Evolutionary conservation across 106 monocot species (phyloP), one percentile per base, ranked within the genome.

Genomic region (Allium cepa): DNA sequence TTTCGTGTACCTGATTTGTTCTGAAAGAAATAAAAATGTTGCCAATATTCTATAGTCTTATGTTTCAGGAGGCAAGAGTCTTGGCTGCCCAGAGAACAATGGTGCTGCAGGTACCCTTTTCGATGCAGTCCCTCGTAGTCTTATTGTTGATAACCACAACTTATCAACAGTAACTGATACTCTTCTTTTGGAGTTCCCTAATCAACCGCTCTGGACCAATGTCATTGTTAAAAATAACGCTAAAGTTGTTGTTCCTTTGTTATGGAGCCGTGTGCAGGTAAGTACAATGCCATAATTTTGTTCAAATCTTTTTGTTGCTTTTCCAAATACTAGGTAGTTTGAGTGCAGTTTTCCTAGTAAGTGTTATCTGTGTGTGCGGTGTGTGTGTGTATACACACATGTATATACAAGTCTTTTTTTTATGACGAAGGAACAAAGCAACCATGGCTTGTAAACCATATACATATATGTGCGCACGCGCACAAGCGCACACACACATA

Each of bases 61-160:
- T 36, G 36, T 46, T 82, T 66, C 81, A 99, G 99, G 99, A 56
- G 99, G 99, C 61, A 77, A 51, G 61, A 99, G 99, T 74, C 71
- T 61, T 61, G 85, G 90, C 62, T 99, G 99, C 75, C 81, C 83
- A 22, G 82, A 83, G 4, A 99, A 99, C 72, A 77, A 74, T 87
- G 99, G 99, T 62, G 99, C 99, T 84, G 99, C 99, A 50, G 99
- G 99, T 46, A 99, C 99, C 62, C 78, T 99, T 75, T 99, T 93
- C 78, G 99, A 99, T 74, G 83, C 90, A 47, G 89, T 93, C 49
- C 90, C 92, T 27, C 82, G 83, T 49, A 99, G 93, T 73, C 87
- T 99, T 66, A 79, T 74, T 51, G 90, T 99, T 75, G 81, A 77
- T 71, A 99, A 99, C 77, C 79, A 87, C 65, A 90, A 99, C 68